Evolutionary conservation across 192 early-diverging fungal genomes (phyloP), one percentile per base, ranked within the genome.

Genomic region (Gonapodya sp.): DNA sequence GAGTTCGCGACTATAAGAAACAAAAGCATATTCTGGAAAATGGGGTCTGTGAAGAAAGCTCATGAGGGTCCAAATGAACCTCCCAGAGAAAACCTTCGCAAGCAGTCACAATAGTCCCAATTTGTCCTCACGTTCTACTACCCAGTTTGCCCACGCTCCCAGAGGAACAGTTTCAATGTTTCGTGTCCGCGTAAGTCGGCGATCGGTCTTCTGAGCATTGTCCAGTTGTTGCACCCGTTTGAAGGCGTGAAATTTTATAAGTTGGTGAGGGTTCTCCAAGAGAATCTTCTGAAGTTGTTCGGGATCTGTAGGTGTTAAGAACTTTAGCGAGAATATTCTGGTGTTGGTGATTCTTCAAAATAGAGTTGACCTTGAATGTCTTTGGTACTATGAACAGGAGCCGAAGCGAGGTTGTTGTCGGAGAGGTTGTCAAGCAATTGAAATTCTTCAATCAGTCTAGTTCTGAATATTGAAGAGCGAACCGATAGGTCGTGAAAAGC

Each of bases 231-330:
- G 86, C 1, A 80, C 78, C 31, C 85, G 81, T 79, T 87, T 87
- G 82, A 87, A 87, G 30, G 81, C 84, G 73, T 86, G 84, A 73
- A 87, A 87, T 34, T 87, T 87, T 35, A 87, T 83, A 30, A 87
- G 35, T 36, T 87, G 86, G 81, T 86, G 81, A 37, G 86, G 85
- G 72, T 86, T 84, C 73, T 87, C 85, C 24, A 79, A 18, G 8
- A 87, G 79, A 8, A 87, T 84, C 79, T 85, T 79, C 24, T 36
- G 30, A 32, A 73, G 33, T 18, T 35, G 1, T 35, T 83, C 75
- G 8, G 84, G 80, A 32, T 84, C 83, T 83, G 16, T 0, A 0
- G 18, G 14, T 31, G 35, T 73, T 36, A 31, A 35, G 1, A 14
- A 82, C 83, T 1, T 80, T 32, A 8, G 46, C 8, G 8, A 16